Evolutionary conservation across 2,329 filamentous ascomycete species (phyloP), one percentile per base, ranked within the genome.

Genomic region (Myotisia sp.): DNA sequence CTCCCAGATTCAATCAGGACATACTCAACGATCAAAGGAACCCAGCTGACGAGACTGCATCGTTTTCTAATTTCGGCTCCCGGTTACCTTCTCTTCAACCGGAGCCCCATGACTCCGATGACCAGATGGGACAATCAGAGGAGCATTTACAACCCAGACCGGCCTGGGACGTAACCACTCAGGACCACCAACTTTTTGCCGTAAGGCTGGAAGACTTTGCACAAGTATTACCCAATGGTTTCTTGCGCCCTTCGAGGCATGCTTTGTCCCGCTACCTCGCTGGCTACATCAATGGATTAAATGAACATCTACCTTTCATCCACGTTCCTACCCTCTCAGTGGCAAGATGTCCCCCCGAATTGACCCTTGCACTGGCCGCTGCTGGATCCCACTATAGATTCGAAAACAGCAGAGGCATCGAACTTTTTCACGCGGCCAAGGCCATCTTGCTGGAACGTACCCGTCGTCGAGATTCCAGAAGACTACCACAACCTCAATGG

Each of bases 381-480:
- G 61, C 65, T 5, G 62, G 62, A 3, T 63, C 61, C 22, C 62
- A 64, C 42, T 64, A 64, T 40, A 52, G 62, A 23, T 64, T 64
- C 40, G 62, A 64, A 45, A 63, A 63, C 37, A 59, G 51, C 37
- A 54, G 65, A 32, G 68, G 67, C 0, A 68, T 72, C 23, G 63
- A 71, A 28, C 56, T 74, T 2, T 74, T 72, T 45, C 65, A 69
- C 47, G 65, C 67, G 8, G 67, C 68, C 7, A 70, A 67, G 43
- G 59, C 66, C 6, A 65, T 75, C 21, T 56, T 71, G 21, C 55
- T 62, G 1, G 61, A 70, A 43, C 62, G 67, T 12, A 63, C 71
- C 24, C 59, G 63, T 26, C 56, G 62, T 38, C 55, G 63, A 37
- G 65, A 70, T 42, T 60, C 63, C 31, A 61, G 60, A 23, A 51